phyloP scores from a whole-genome alignment of 164 flowering plant genomes.

The Magnolia officinalis region DNA sequence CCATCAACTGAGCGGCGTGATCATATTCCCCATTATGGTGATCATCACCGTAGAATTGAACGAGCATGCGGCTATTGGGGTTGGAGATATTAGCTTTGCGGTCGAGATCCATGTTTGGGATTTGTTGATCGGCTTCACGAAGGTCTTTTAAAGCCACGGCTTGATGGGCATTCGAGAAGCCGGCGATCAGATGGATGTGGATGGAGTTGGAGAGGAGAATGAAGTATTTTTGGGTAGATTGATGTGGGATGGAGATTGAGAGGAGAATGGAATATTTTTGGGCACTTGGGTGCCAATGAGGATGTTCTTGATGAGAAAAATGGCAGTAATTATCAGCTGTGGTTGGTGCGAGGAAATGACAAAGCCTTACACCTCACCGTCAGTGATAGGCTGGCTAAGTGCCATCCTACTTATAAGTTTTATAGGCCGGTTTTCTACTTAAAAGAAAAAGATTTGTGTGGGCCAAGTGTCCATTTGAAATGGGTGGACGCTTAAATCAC shows the following conservation, averaged over 20 bases:
- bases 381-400: too few species aligned
- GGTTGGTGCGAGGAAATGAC: not conserved
- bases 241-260: too few species aligned
- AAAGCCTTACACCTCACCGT: conserved; percentile 2
- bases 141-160: not conserved
- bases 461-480: too few species aligned
- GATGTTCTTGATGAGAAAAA: not conserved
- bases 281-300: not conserved
- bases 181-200: not conserved
- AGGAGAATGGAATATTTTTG: too few species aligned
- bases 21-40: not conserved
- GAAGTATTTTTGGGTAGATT: too few species aligned
- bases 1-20: not conserved
- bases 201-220: not conserved
- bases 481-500: too few species aligned
- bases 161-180: conserved; percentile 2
- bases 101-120: not conserved
- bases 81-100: not conserved
- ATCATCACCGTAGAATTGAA: not conserved
- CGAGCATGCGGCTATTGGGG: not conserved
- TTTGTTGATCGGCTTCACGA: not conserved
- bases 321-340: not conserved
- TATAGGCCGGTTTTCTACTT: too few species aligned
- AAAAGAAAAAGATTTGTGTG: too few species aligned
- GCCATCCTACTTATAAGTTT: not conserved